Percentiles rank a stretch among this genome's conserved stretches.
Evolutionary conservation across 2,329 filamentous ascomycete genomes (phyloP).

Genomic region (Ceratocystis harringtonii): DNA sequence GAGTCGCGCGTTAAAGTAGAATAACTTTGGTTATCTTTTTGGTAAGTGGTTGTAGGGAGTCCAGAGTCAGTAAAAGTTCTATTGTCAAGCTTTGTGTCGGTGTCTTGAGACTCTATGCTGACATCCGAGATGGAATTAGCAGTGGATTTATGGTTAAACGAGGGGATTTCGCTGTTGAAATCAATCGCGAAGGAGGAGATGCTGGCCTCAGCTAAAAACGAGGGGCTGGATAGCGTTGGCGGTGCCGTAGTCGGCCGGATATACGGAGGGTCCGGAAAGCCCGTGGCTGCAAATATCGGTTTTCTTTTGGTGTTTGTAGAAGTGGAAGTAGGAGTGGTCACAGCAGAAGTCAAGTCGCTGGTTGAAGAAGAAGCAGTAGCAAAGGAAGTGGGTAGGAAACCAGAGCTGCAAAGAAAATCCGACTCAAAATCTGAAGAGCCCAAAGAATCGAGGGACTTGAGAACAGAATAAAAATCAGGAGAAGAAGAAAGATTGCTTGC

Average conservation of each 20-base stretch:
- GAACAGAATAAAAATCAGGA: conserved; percentile 9
- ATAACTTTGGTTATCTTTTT: not conserved
- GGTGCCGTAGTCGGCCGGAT: conserved; percentile 11
- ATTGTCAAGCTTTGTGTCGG: not conserved
- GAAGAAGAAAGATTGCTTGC: conserved; percentile 7
- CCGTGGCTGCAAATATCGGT: not conserved
- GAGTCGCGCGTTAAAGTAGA: not conserved
- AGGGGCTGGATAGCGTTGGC: conserved; percentile 18
- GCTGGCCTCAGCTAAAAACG: conserved; percentile 14
- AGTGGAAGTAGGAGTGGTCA: not conserved
- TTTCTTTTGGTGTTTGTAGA: not conserved
- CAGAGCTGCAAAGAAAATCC: conserved; percentile 12
- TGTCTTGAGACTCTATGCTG: not conserved
- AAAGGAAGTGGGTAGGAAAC: conserved; percentile 7
- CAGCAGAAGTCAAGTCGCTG: not conserved
- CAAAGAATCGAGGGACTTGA: conserved; percentile 13
- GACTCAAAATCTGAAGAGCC: conserved; percentile 14
- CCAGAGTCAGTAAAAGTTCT: not conserved
- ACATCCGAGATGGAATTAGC: conserved; percentile 32
- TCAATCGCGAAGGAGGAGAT: conserved; percentile 12
- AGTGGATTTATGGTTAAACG: conserved; percentile 36
- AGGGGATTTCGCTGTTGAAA: conserved; percentile 36
- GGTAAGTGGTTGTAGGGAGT: not conserved
- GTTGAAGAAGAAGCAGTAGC: not conserved
- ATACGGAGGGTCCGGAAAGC: conserved; percentile 4